A percentile compares a stretch with the other conserved stretches of the same genome.
Evolutionary conservation across 306 rosid genomes (phyloP).

Genomic region (Trichosanthes cucumerina): DNA sequence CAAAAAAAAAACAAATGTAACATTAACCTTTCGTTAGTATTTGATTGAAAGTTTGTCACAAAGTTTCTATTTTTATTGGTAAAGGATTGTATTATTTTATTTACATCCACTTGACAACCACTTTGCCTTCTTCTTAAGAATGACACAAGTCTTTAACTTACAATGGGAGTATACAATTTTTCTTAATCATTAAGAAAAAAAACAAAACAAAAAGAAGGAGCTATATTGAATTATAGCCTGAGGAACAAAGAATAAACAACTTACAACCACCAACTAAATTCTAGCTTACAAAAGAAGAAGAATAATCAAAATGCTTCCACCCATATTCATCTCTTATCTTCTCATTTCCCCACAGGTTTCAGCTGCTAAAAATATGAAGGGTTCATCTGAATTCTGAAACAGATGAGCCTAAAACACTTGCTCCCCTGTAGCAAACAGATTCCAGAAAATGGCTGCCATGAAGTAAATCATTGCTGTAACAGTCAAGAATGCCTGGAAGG

Average conservation of each 20-base stretch:
- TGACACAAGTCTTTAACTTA: background rate
- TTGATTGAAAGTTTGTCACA: too few species aligned
- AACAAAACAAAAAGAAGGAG: background rate
- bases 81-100: background rate
- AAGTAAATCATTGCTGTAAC: constrained; percentile 69
- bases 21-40: too few species aligned
- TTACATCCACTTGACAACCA: background rate
- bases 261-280: background rate
- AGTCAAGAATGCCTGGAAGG: constrained; percentile 75
- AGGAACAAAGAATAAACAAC: background rate
- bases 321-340: background rate
- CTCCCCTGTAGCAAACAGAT: constrained; percentile 69
- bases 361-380: background rate
- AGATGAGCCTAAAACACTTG: constrained; percentile 39
- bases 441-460: constrained; percentile 62
- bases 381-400: background rate
- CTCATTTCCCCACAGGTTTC: background rate
- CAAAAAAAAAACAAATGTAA: too few species aligned
- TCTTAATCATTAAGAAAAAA: background rate
- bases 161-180: background rate
- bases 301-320: background rate
- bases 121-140: background rate
- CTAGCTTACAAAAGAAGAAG: background rate
- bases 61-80: too few species aligned
- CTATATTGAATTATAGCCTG: background rate